Conservation (phyloP, 1,284 basidiomycete species). For the Cerrena zonata region DNA sequence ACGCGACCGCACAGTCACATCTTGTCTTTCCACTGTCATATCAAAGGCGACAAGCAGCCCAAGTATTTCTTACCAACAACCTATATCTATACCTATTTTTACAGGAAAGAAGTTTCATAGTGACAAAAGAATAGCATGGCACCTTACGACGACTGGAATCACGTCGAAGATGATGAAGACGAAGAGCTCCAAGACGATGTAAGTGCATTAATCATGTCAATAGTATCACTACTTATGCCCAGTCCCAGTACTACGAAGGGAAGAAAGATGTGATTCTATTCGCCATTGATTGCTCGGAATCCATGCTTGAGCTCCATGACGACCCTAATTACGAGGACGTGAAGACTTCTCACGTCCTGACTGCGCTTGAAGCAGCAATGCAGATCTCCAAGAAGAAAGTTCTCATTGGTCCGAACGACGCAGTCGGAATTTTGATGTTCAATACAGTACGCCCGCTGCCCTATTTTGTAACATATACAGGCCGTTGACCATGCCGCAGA, state of each 20-base stretch:
- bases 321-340: slow-evolving; percentile 56
- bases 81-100: too few species aligned
- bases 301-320: slow-evolving; percentile 76
- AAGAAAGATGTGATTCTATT: slow-evolving; percentile 83
- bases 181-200: slow-evolving; percentile 73
- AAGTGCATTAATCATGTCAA: too few species aligned
- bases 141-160: slow-evolving; percentile 71
- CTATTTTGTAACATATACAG: slow-evolving; percentile 2
- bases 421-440: slow-evolving; percentile 84
- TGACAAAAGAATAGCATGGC: too few species aligned
- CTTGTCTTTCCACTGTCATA: too few species aligned
- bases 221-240: too few species aligned
- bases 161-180: slow-evolving; percentile 68
- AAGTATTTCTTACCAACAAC: too few species aligned
- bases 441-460: slow-evolving; percentile 70
- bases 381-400: slow-evolving; percentile 87
- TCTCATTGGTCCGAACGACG: slow-evolving; percentile 79
- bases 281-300: slow-evolving; percentile 86
- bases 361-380: slow-evolving; percentile 76
- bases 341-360: slow-evolving; percentile 60
- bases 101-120: too few species aligned
- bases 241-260: slow-evolving; percentile 59
- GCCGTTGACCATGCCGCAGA: slow-evolving; percentile 12
- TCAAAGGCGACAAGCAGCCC: too few species aligned
- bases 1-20: too few species aligned